Conservation (phyloP, 352 stramenopile species). For the Phytophthora capsici region DNA sequence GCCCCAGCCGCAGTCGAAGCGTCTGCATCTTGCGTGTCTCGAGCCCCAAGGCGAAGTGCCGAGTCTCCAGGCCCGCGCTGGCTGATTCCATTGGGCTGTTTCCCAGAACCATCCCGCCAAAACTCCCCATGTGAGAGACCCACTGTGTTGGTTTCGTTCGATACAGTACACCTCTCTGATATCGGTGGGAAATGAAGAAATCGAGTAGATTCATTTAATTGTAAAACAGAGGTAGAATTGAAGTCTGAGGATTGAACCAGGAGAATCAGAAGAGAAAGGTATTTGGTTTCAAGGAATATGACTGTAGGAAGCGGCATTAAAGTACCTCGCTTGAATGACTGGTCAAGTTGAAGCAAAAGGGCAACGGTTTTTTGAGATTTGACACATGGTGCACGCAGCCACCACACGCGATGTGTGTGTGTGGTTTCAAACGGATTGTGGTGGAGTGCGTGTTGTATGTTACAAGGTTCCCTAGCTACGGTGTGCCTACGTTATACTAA, state of each 20-base stretch:
- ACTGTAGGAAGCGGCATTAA: background rate
- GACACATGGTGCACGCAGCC: constrained; percentile 1
- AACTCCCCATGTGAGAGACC: constrained; percentile 29
- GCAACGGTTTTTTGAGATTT: constrained; percentile 21
- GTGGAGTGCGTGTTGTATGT: constrained; percentile 19
- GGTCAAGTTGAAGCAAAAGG: constrained; percentile 26
- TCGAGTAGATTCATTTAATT: too few species aligned
- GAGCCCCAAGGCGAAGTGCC: constrained; percentile 38
- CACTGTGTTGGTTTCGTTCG: constrained; percentile 30
- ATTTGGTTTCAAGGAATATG: too few species aligned
- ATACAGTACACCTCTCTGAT: too few species aligned
- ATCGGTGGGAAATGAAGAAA: too few species aligned
- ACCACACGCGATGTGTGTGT: background rate
- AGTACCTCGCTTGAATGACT: constrained; percentile 6
- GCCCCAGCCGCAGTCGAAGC: constrained; percentile 7
- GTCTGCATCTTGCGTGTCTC: constrained; percentile 32
- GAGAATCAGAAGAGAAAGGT: too few species aligned
- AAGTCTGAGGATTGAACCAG: too few species aligned
- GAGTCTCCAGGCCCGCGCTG: background rate
- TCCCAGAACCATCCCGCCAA: constrained; percentile 40
- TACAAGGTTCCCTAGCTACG: constrained; percentile 24
- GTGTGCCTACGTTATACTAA: constrained; percentile 6
- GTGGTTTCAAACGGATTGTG: constrained; percentile 15
- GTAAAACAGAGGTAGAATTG: too few species aligned
- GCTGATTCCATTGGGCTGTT: constrained; percentile 46